These are phyloP conservation scores for Ilyonectria robusta DNA, from an alignment of 2,329 filamentous ascomycete genomes.

Conservation along the genomic window DNA sequence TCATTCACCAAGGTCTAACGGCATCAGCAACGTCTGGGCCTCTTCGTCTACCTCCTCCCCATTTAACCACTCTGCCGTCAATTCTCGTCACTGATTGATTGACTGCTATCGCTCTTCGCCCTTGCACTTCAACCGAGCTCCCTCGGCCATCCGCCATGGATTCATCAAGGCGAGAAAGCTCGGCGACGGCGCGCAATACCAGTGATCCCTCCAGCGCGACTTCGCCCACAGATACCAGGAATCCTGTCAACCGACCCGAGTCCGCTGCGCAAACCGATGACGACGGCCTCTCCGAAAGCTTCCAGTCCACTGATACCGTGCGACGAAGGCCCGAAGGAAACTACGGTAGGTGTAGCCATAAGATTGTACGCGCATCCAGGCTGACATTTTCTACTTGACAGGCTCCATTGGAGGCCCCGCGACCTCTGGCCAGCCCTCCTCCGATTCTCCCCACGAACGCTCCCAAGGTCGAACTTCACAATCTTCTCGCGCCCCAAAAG, in stretches of 20 bases:
- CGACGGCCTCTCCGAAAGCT: slow-evolving; percentile 66
- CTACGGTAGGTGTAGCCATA: slow-evolving; percentile 65
- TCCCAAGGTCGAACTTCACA: slow-evolving; percentile 51
- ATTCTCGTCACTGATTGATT: slow-evolving; percentile 15
- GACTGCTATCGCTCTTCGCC: slow-evolving; percentile 25
- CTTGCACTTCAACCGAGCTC: slow-evolving; percentile 19
- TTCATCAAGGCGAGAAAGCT: slow-evolving; percentile 52
- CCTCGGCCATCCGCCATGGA: slow-evolving; percentile 58
- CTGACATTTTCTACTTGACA: slow-evolving; percentile 36
- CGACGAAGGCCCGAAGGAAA: slow-evolving; percentile 68
- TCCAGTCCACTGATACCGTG: slow-evolving; percentile 72
- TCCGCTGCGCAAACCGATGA: slow-evolving; percentile 54
- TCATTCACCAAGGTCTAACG: slow-evolving; percentile 23
- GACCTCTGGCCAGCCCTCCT: slow-evolving; percentile 49
- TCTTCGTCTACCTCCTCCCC: slow-evolving; percentile 20
- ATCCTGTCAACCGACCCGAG: slow-evolving; percentile 55
- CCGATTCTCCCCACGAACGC: slow-evolving; percentile 58
- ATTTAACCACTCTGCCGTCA: slow-evolving; percentile 16
- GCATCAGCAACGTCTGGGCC: slow-evolving; percentile 29
- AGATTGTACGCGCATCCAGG: slow-evolving; percentile 13
- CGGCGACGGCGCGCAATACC: slow-evolving; percentile 55
- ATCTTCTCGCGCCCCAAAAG: slow-evolving; percentile 58
- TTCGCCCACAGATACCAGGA: slow-evolving; percentile 67
- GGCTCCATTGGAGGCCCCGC: slow-evolving; percentile 46
- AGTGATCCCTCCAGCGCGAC: slow-evolving; percentile 56